Evolutionary conservation across 805 yeast genomes (phyloP).

Genomic region (Ogataea naganishii): DNA sequence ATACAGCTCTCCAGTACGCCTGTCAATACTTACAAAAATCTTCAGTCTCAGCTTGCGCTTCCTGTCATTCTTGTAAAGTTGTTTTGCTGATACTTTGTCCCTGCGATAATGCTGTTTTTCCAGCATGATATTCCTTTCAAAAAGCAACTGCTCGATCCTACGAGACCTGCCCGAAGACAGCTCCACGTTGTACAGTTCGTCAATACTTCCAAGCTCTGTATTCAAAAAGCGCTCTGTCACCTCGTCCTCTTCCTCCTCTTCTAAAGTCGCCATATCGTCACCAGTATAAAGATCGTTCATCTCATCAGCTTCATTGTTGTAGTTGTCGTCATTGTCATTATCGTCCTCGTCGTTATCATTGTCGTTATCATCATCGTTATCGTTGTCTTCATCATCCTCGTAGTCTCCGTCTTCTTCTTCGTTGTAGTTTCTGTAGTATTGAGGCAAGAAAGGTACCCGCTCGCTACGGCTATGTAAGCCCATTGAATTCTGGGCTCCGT

Average conservation of each 20-base stretch:
- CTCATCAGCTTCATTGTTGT: slow-evolving; percentile 7
- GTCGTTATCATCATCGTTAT: slow-evolving; percentile 1
- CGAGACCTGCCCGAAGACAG: slow-evolving; percentile 23
- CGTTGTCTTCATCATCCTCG: neutral
- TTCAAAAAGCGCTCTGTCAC: too few relatives aligned
- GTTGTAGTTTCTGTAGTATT: too few relatives aligned
- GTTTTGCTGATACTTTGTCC: slow-evolving; percentile 15
- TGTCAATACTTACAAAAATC: slow-evolving; percentile 19
- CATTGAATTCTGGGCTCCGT: too few relatives aligned
- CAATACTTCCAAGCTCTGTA: slow-evolving; percentile 9
- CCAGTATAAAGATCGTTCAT: slow-evolving; percentile 5
- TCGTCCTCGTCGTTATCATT: slow-evolving; percentile 6
- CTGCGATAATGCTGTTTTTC: slow-evolving; percentile 19
- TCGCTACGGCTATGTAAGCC: too few relatives aligned
- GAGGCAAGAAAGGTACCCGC: too few relatives aligned
- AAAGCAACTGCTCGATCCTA: slow-evolving; percentile 19
- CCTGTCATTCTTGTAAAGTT: slow-evolving; percentile 18
- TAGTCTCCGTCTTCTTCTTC: too few relatives aligned
- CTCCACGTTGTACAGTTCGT: slow-evolving; percentile 16
- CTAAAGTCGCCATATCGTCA: slow-evolving; percentile 9
- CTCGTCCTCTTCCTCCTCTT: slow-evolving; percentile 13
- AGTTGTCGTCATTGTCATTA: slow-evolving; percentile 10
- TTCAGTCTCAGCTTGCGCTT: slow-evolving; percentile 13
- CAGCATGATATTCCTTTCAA: slow-evolving; percentile 14
- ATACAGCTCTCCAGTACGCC: slow-evolving; percentile 25